Evolutionary conservation across 768 basidiomycete species (phyloP), one percentile per base, ranked within the genome.

Genomic region (Tulasnella sp.): DNA sequence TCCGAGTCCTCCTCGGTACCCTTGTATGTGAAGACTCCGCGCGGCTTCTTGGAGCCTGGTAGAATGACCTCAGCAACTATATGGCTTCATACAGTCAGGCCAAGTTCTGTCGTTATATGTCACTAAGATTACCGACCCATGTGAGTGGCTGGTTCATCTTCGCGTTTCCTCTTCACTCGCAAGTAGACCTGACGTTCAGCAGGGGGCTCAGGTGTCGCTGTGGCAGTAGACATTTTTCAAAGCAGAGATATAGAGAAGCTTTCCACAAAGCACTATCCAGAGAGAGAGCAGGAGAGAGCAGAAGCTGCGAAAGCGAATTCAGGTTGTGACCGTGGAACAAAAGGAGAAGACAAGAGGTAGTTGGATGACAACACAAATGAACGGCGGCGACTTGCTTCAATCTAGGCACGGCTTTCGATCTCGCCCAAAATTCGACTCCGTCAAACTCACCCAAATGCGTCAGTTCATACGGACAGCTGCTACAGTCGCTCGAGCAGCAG

Each of bases 1-100:
- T 44, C 34, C 27, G 25, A 21, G 19, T 61, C 60, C 10, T 62
- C 61, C 8, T 62, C 60, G 8, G 61, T 62, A 10, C 51, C 60
- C 8, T 41, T 30, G 46, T 43, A 62, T 7, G 49, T 62, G 60
- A 62, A 62, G 15, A 62, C 59, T 8, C 61, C 61, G 4, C 60
- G 60, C 25, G 38, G 34, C 51, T 52, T 61, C 43, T 60, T 62
- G 1, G 41, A 27, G 2, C 53, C 53, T 10, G 34, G 53, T 5
- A 42, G 24, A 45, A 41, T 42, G 4, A 55, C 43, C 41, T 55
- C 53, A 30, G 53, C 53, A 22, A 62, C 38, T 43, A n/a, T 34
- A 7, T 8, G 46, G 21, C 9, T 25, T 52, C 9, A 58, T 19
- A 51, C 51, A n/a, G 29, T 38, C 17, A 59, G 51, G 9, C 52